phyloP scores from a whole-genome alignment of 2,329 filamentous ascomycete genomes.

The Fusarium sp. region DNA sequence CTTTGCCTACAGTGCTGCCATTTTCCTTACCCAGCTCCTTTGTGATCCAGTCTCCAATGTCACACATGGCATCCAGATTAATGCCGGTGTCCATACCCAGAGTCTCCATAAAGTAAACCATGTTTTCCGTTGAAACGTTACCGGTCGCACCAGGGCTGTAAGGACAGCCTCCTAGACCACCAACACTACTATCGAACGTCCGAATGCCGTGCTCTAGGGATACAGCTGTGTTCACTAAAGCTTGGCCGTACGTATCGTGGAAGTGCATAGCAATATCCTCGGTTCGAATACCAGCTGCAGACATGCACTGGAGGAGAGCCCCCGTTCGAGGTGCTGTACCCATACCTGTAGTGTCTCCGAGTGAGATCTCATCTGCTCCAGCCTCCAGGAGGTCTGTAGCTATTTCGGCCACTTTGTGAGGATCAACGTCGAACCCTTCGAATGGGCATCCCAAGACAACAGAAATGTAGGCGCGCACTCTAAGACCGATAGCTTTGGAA shows the following conservation, averaged over 20 bases:
- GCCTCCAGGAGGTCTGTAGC: slow-evolving; percentile 79
- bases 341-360: slow-evolving; percentile 92
- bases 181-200: slow-evolving; percentile 82
- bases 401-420: slow-evolving; percentile 70
- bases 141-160: slow-evolving; percentile 87
- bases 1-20: slow-evolving; percentile 73
- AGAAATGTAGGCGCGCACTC: slow-evolving; percentile 82
- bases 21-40: slow-evolving; percentile 69
- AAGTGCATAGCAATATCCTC: slow-evolving; percentile 85
- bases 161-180: slow-evolving; percentile 83
- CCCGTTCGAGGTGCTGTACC: slow-evolving; percentile 79
- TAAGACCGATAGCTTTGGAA: slow-evolving; percentile 71
- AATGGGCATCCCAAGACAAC: slow-evolving; percentile 85
- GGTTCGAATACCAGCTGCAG: slow-evolving; percentile 72
- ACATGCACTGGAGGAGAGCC: slow-evolving; percentile 70
- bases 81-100: slow-evolving; percentile 80
- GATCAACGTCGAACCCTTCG: slow-evolving; percentile 71
- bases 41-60: slow-evolving; percentile 79
- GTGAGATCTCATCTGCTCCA: slow-evolving; percentile 89
- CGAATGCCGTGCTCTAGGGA: slow-evolving; percentile 80
- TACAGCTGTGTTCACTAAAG: slow-evolving; percentile 82
- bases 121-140: slow-evolving; percentile 85
- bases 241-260: slow-evolving; percentile 89
- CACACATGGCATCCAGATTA: slow-evolving; percentile 70
- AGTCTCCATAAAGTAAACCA: slow-evolving; percentile 81